Evolutionary conservation across 306 rosid genomes (phyloP).

Genomic region (Vigna mungo): DNA sequence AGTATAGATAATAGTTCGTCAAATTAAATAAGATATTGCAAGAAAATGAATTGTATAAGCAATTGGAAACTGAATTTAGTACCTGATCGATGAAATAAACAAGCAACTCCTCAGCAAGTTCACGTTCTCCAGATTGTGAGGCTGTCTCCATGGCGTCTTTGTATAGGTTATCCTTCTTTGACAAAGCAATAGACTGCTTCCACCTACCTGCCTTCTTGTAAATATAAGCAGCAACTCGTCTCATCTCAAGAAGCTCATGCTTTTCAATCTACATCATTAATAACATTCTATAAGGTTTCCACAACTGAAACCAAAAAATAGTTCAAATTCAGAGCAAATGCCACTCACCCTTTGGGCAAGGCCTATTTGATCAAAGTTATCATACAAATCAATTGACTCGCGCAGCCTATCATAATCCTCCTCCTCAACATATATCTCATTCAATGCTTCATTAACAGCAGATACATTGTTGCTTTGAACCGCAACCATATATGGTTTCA

Average conservation of each 20-base stretch:
- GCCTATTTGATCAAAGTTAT: constrained; percentile 96
- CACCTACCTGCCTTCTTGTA: constrained; percentile 99
- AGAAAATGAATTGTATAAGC: constrained; percentile 33
- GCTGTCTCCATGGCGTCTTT: constrained; percentile 99
- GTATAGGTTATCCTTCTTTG: constrained; percentile 99
- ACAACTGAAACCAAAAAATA: constrained; percentile 32
- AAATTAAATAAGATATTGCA: constrained; percentile 29
- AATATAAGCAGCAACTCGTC: constrained; percentile 98
- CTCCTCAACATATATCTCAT: constrained; percentile 96
- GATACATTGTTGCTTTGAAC: constrained; percentile 98
- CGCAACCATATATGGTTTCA: constrained; percentile 99
- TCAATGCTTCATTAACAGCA: constrained; percentile 99
- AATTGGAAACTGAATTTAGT: constrained; percentile 21
- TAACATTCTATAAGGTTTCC: constrained; percentile 47
- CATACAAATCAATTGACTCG: constrained; percentile 98
- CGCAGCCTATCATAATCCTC: constrained; percentile 98
- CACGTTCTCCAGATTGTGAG: constrained; percentile 99
- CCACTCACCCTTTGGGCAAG: constrained; percentile 91
- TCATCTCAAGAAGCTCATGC: constrained; percentile 98
- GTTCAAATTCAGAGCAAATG: constrained; percentile 32
- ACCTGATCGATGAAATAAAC: constrained; percentile 98
- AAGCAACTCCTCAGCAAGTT: constrained; percentile 98
- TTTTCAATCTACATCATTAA: constrained; percentile 80
- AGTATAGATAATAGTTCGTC: neutral
- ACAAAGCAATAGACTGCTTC: constrained; percentile 99